Base-by-base conservation (phyloP, 495 filamentous ascomycete species). In the Penicillium diatomitis region DNA sequence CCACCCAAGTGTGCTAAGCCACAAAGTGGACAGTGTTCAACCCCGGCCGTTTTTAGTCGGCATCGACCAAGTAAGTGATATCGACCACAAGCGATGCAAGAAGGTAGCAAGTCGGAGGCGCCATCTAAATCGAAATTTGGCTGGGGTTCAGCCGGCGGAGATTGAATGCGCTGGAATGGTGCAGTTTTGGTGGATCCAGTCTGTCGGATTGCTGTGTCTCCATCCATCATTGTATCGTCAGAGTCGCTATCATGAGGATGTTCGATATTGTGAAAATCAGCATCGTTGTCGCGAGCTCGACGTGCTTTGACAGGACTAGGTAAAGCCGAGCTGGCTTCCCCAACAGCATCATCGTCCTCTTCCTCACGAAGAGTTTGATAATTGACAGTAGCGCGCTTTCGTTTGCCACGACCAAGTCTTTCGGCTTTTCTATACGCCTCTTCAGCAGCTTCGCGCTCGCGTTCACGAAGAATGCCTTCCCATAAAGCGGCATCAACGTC, bases 381-480 rank as follows among this genome's bases (percentile, higher is more conserved):
- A 47, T 71, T 63, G 29, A 77, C 66, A 5, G 65, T 67, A 43
- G 68, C 62, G 31, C 73, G 65, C 58, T 73, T 75, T 38, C 90
- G 76, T 52, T 87, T 90, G 27, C 94, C 92, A 29, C 91, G 81
- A 2, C 94, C 94, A 32, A 95, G 76, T 6, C 77, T 80, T 58
- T 92, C 76, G 32, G 78, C 71, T 41, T 78, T 76, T 5, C 70
- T 73, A 32, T 77, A 77, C 3, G 78, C 78, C 52, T 94, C 87
- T 49, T 74, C 74, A 4, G 76, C 72, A 0, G 89, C 90, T 33
- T 83, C 81, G 41, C 78, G 80, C 55, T 95, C 88, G 29, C 92
- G 85, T 59, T 91, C 76, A 41, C 81, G 75, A 11, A 98, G 73
- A 40, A 98, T 92, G 50, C 83, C 81, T 29, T 94, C 89, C 92